A percentile compares a stretch with the other conserved stretches of the same genome.
These are phyloP conservation scores for Arthrobotrys megalospora DNA, from an alignment of 2,329 filamentous ascomycete genomes.

Conservation along the genomic window DNA sequence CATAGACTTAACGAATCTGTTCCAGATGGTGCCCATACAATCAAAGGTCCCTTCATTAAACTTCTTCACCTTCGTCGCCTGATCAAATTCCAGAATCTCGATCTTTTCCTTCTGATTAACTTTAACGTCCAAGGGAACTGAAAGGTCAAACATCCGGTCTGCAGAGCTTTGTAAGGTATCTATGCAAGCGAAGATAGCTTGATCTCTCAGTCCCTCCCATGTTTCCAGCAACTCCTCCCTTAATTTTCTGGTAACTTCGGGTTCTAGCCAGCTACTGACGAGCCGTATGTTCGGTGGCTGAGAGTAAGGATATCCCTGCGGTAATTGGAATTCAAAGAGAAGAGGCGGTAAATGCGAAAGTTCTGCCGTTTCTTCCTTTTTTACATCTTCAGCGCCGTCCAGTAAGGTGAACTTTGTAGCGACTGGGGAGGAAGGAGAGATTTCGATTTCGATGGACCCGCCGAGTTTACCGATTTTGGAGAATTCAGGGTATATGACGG, in stretches of 20 bases:
- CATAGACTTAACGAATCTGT: constrained; percentile 22
- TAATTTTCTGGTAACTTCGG: constrained; percentile 70
- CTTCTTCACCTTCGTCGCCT: constrained; percentile 81
- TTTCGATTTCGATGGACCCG: constrained; percentile 65
- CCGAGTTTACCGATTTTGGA: constrained; percentile 72
- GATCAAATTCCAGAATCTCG: constrained; percentile 83
- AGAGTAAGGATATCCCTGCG: constrained; percentile 73
- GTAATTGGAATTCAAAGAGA: constrained; percentile 72
- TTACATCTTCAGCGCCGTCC: constrained; percentile 68
- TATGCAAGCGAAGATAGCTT: constrained; percentile 76
- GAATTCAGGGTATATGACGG: constrained; percentile 79
- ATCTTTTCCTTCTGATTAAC: constrained; percentile 76
- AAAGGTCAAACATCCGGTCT: constrained; percentile 75
- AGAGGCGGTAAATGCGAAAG: constrained; percentile 73
- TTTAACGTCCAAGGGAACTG: constrained; percentile 67
- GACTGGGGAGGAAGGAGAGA: constrained; percentile 62
- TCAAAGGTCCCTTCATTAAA: constrained; percentile 71
- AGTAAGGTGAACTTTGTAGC: constrained; percentile 71
- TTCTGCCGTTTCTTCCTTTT: constrained; percentile 55
- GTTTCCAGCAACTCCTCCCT: constrained; percentile 71
- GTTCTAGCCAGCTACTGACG: constrained; percentile 74
- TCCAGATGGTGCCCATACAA: constrained; percentile 33
- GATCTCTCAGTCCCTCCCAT: constrained; percentile 77
- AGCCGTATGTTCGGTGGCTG: constrained; percentile 72
- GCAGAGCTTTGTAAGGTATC: constrained; percentile 75